These are phyloP conservation scores for Euphorbia corollata DNA, from an alignment of 441 rosid species.

Conservation along the genomic window DNA sequence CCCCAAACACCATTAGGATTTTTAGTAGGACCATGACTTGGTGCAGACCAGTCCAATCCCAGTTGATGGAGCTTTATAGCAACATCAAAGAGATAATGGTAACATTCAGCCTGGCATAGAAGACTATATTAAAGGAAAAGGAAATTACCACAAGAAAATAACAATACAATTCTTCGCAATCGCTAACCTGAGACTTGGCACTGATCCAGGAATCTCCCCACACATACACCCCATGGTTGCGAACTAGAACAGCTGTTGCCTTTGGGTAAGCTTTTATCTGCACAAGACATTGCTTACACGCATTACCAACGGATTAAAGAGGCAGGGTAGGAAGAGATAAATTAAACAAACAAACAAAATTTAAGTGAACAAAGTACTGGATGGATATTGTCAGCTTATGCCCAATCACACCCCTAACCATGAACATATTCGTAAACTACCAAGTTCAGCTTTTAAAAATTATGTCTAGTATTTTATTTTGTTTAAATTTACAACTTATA, in stretches of 20 bases:
- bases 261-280: too few relatives aligned
- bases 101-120: conserved; percentile 70
- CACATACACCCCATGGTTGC: too few relatives aligned
- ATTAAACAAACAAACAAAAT: too few relatives aligned
- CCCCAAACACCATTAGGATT: conserved; percentile 28
- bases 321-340: too few relatives aligned
- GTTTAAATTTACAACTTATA: background rate
- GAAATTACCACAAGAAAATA: background rate
- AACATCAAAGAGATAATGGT: conserved; percentile 85
- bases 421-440: background rate
- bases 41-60: conserved; percentile 66
- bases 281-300: too few relatives aligned
- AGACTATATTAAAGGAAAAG: background rate
- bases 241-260: too few relatives aligned
- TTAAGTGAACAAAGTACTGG: too few relatives aligned
- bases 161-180: background rate
- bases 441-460: background rate
- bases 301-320: too few relatives aligned
- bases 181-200: conserved; percentile 89
- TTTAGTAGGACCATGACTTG: conserved; percentile 54
- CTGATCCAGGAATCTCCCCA: conserved; percentile 48
- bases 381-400: too few relatives aligned
- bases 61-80: conserved; percentile 80
- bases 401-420: too few relatives aligned
- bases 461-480: background rate